Conservation (phyloP, 495 filamentous ascomycete genomes). For the Annulohypoxylon moriforme region DNA sequence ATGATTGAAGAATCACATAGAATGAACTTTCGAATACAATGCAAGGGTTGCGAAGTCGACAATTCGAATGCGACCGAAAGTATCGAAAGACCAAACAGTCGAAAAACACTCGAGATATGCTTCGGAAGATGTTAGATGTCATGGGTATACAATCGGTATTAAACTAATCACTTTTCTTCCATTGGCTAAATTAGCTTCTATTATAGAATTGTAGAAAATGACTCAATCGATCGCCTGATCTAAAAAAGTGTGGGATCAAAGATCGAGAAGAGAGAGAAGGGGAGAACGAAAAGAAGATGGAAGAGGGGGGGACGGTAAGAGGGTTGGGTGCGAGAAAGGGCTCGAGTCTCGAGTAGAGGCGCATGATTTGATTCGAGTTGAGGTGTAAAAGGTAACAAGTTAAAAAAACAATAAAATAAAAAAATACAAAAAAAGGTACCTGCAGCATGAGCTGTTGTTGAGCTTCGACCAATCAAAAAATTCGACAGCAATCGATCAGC, state of each 20-base stretch:
- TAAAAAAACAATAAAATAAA: constrained; percentile 41
- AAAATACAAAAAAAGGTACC: constrained; percentile 48
- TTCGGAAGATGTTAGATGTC: not conserved
- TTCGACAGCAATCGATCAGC: constrained; percentile 32
- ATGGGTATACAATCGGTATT: constrained; percentile 37
- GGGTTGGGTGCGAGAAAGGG: constrained; percentile 44
- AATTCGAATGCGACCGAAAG: constrained; percentile 52
- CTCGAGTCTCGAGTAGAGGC: constrained; percentile 54
- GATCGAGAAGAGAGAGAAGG: constrained; percentile 52
- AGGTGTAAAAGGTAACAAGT: constrained; percentile 31
- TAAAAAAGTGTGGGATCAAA: constrained; percentile 37
- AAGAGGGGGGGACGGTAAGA: constrained; percentile 40
- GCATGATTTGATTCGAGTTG: constrained; percentile 48
- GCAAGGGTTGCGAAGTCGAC: constrained; percentile 47
- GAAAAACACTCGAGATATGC: constrained; percentile 40
- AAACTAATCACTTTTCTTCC: constrained; percentile 32
- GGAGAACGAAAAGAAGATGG: constrained; percentile 48
- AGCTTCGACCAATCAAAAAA: constrained; percentile 60
- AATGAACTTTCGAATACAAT: constrained; percentile 34
- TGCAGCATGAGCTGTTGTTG: constrained; percentile 52
- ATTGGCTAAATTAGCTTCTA: constrained; percentile 36
- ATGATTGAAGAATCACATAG: constrained; percentile 37
- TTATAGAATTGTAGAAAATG: constrained; percentile 39
- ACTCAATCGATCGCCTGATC: constrained; percentile 45
- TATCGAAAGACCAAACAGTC: constrained; percentile 38